phyloP scores from a whole-genome alignment of 768 basidiomycete genomes.

The Lentinula raphanica region DNA sequence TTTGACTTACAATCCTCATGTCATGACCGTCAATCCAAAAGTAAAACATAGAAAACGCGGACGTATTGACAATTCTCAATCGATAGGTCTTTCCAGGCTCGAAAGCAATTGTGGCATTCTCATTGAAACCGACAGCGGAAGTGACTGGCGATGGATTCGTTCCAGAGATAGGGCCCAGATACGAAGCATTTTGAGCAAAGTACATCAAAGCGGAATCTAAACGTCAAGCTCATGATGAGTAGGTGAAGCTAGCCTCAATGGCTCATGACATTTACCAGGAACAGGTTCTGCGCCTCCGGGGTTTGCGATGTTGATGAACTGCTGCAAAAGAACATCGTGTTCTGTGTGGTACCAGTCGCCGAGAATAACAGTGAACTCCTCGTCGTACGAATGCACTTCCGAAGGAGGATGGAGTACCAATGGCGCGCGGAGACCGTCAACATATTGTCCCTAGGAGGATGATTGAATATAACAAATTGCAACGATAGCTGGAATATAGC shows the following conservation, averaged over 20 bases:
- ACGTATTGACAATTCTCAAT: constrained; percentile 81
- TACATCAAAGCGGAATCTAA: constrained; percentile 80
- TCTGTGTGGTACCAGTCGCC: constrained; percentile 92
- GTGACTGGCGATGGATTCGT: constrained; percentile 46
- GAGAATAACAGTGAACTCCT: constrained; percentile 81
- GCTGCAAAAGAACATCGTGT: constrained; percentile 53
- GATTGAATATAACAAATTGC: constrained; percentile 2
- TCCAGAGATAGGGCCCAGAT: constrained; percentile 56
- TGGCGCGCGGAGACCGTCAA: constrained; percentile 89
- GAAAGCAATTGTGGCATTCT: constrained; percentile 83
- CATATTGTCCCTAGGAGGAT: constrained; percentile 69
- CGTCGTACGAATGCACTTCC: constrained; percentile 76
- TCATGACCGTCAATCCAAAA: constrained; percentile 90
- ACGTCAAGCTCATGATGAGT: background rate
- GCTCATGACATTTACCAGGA: constrained; percentile 48
- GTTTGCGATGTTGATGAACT: constrained; percentile 68
- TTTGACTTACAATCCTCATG: constrained; percentile 48
- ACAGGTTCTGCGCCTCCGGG: constrained; percentile 86
- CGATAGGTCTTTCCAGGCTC: constrained; percentile 86
- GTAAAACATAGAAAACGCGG: constrained; percentile 68
- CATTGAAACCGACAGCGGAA: constrained; percentile 72
- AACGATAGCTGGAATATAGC: constrained; percentile 12
- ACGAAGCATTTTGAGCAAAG: constrained; percentile 69
- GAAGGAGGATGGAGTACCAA: constrained; percentile 66
- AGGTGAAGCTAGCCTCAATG: background rate